Evolutionary conservation across 2,329 filamentous ascomycete genomes (phyloP).

Genomic region (Hymenotorrendiella dingleyae): DNA sequence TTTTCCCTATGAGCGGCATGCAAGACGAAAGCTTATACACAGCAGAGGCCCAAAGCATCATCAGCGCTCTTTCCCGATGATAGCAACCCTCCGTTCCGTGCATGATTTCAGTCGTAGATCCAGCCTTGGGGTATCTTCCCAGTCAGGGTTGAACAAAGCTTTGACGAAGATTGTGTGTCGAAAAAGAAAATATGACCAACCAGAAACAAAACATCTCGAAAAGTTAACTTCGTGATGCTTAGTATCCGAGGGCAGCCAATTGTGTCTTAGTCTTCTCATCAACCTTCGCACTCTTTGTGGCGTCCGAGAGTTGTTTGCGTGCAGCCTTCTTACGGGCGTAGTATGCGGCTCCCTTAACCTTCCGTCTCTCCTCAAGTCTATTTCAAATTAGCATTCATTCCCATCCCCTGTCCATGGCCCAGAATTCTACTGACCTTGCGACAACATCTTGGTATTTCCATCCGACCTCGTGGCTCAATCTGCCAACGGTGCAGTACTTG

Average conservation of each 20-base stretch:
- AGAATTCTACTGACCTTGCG: constrained; percentile 66
- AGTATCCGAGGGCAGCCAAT: constrained; percentile 89
- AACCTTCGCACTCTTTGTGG: constrained; percentile 85
- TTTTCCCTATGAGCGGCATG: constrained; percentile 30
- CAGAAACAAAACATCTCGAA: constrained; percentile 18
- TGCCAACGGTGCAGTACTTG: constrained; percentile 99
- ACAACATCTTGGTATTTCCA: constrained; percentile 99
- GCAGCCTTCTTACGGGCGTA: constrained; percentile 99
- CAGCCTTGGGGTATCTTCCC: constrained; percentile 28
- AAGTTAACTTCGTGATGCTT: constrained; percentile 38
- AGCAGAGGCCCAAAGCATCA: constrained; percentile 25
- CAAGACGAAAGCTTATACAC: constrained; percentile 30
- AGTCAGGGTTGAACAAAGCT: constrained; percentile 29
- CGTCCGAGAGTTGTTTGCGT: constrained; percentile 82
- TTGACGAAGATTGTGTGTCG: constrained; percentile 25
- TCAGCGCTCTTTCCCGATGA: constrained; percentile 26
- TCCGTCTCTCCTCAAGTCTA: constrained; percentile 98
- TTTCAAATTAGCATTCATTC: constrained; percentile 19
- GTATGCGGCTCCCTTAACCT: constrained; percentile 98
- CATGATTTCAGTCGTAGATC: constrained; percentile 21
- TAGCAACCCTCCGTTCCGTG: constrained; percentile 27
- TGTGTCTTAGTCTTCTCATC: constrained; percentile 82
- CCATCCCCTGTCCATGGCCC: constrained; percentile 1
- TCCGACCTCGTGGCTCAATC: constrained; percentile 97
- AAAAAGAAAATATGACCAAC: constrained; percentile 23